Base-by-base conservation (phyloP, 1,284 basidiomycete species). In the Cutaneotrichosporon curvatum region DNA sequence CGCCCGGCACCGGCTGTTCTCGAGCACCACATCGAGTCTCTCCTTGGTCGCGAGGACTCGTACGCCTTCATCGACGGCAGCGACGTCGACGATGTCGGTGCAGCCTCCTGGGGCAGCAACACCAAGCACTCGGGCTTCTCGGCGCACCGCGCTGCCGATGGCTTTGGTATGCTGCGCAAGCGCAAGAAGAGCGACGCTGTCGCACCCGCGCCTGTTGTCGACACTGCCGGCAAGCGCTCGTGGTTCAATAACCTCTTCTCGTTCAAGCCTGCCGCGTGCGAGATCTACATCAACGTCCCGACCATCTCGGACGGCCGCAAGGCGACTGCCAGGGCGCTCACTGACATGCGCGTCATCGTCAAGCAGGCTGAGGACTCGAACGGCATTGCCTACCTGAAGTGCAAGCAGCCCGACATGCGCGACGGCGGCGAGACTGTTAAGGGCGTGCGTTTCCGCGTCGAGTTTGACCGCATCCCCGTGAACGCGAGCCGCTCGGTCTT, bases 221-320 rank as follows among this genome's bases (percentile, higher is more conserved):
- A 43, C 18, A 36, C 46, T 15, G 39, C 34, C 30, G 37, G 64
- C 31, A 85, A 84, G 67, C 80, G 84, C 40, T 81, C 80, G 48
- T 96, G 92, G 92, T 82, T 97, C 57, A 81, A 82, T 43, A 85
- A 84, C 54, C 78, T 95, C 38, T 94, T 96, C 79, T 85, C 82
- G 63, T 84, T 87, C 75, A 87, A 84, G 62, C 81, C 86, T 0
- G 75, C 79, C 15, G 77, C 75, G 14, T 82, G 81, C 67, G 68
- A 65, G 4, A 51, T 73, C 25, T 55, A 65, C 43, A 37, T 53
- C n/a, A 37, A 41, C 20, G 68, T 66, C 11, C 58, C 57, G 34
- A 68, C 63, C 45, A 61, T 71, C 40, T 56, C 58, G 28, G 62
- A 60, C 18, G 67, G 67, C 20, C 57, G 61, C 30, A 65, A 65